Evolutionary conservation across 2,329 filamentous ascomycete genomes (phyloP).

Genomic region (Nothomitra cinnamomea): DNA sequence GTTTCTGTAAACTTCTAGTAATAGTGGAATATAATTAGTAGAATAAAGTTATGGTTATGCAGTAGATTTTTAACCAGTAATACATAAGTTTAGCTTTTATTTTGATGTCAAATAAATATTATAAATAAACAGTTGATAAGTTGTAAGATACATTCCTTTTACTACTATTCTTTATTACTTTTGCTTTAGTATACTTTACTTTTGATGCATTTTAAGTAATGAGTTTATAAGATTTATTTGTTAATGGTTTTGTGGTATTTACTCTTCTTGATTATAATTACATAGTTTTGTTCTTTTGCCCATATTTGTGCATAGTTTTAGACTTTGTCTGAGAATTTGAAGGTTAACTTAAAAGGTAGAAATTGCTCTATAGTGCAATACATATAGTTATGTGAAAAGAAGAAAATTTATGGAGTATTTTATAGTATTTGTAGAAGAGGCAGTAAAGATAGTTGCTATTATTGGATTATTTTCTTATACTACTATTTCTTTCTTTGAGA

Average conservation of each 20-base stretch:
- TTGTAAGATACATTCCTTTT: not conserved
- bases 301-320: not conserved
- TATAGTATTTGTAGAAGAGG: not conserved
- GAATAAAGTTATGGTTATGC: not conserved
- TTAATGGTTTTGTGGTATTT: not conserved
- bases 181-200: not conserved
- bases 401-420: not conserved
- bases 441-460: not conserved
- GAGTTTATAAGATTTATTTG: not conserved
- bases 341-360: not conserved
- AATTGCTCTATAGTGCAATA: not conserved
- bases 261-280: not conserved
- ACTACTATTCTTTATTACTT: not conserved
- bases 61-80: not conserved
- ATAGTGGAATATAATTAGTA: not conserved
- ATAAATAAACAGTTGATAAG: not conserved
- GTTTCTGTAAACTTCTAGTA: not conserved
- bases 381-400: not conserved
- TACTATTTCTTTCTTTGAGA: no score
- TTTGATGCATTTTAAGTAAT: not conserved
- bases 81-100: not conserved
- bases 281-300: constrained; percentile 1
- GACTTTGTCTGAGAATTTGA: not conserved
- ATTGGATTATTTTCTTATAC: no score
- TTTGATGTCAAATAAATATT: not conserved